Percentiles rank a stretch among this genome's conserved stretches.
These are phyloP conservation scores for Alternaria gaisen DNA, from an alignment of 2,329 filamentous ascomycete species.

Conservation along the genomic window DNA sequence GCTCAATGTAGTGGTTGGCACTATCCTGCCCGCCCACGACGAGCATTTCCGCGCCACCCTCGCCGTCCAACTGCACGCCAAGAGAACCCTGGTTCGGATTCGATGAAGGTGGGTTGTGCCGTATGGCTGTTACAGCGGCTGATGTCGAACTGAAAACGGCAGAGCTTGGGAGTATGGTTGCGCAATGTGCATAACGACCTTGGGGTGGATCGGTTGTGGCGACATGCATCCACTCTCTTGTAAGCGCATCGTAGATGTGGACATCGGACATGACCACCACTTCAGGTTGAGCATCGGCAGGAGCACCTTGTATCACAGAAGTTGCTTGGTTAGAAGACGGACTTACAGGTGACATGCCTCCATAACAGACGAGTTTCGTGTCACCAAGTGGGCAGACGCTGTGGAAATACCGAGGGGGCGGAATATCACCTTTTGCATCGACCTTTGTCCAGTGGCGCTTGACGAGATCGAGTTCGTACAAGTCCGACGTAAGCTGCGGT, in stretches of 20 bases:
- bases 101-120: conserved; percentile 84
- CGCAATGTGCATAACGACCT: conserved; percentile 95
- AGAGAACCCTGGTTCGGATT: conserved; percentile 88
- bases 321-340: conserved; percentile 52
- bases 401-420: conserved; percentile 94
- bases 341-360: conserved; percentile 89
- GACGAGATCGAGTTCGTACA: conserved; percentile 94
- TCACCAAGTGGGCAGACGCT: conserved; percentile 94
- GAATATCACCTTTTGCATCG: conserved; percentile 83
- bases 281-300: conserved; percentile 76
- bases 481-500: conserved; percentile 84
- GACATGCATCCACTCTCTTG: conserved; percentile 85
- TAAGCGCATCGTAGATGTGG: conserved; percentile 89
- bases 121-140: conserved; percentile 84
- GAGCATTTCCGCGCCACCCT: conserved; percentile 94
- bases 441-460: conserved; percentile 92
- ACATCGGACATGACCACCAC: conserved; percentile 98
- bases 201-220: conserved; percentile 83
- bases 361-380: conserved; percentile 96
- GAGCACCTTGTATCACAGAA: conserved; percentile 46
- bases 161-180: conserved; percentile 87
- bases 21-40: conserved; percentile 96
- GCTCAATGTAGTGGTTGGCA: conserved; percentile 98
- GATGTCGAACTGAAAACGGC: conserved; percentile 85
- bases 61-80: conserved; percentile 87